Conservation (phyloP, 331 rosid genomes). For the Telfairia occidentalis region DNA sequence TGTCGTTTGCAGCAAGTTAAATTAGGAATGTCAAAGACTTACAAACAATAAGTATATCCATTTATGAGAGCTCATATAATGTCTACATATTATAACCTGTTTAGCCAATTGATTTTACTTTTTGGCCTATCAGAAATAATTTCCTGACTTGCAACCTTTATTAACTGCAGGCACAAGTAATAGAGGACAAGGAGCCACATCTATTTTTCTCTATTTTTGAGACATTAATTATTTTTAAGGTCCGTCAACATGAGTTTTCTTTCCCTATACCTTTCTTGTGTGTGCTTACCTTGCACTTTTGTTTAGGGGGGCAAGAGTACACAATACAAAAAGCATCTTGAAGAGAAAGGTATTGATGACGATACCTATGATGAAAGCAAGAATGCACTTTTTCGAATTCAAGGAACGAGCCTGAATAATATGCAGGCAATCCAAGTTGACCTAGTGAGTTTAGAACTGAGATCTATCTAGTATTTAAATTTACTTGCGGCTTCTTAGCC, state of each 20-base stretch:
- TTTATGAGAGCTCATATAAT: neutral
- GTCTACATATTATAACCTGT: neutral
- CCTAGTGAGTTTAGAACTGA: constrained; percentile 32
- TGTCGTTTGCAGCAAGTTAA: neutral
- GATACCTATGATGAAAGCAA: constrained; percentile 52
- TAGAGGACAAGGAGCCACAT: constrained; percentile 69
- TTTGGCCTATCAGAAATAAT: neutral
- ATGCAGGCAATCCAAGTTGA: constrained; percentile 92
- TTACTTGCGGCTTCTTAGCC: neutral
- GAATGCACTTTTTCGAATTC: constrained; percentile 70
- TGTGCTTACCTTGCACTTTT: constrained; percentile 9
- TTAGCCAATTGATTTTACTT: neutral
- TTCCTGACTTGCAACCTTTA: constrained; percentile 17
- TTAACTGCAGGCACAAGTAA: constrained; percentile 56
- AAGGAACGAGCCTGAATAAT: constrained; percentile 63
- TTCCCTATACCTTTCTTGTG: neutral
- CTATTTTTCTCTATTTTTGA: constrained; percentile 67
- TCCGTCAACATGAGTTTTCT: constrained; percentile 14
- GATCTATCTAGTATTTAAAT: neutral
- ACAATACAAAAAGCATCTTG: constrained; percentile 48
- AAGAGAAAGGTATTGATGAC: constrained; percentile 42
- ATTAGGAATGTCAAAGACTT: neutral
- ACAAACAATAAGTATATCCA: neutral
- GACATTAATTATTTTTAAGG: constrained; percentile 65
- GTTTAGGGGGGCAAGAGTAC: constrained; percentile 71